Evolutionary conservation across 768 basidiomycete species (phyloP), one percentile per base, ranked within the genome.

Genomic region (Leucosporidium scottii): DNA sequence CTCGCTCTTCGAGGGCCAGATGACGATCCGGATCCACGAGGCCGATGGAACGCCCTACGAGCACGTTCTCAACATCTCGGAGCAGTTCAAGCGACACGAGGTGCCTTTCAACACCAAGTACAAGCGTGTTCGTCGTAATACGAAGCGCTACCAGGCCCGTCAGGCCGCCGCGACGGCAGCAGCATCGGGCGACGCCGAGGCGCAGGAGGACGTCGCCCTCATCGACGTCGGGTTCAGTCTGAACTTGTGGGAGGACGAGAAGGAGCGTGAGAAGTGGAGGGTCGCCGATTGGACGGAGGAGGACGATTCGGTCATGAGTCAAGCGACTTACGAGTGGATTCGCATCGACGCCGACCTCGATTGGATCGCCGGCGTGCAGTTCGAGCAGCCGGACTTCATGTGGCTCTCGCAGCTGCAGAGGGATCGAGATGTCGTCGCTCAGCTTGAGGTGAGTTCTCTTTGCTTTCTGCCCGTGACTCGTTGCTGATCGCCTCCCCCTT

Each of bases 1-100:
- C 1, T 81, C 84, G 10, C 86, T 90, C 74, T 99, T 99, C 73
- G 93, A 97, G 86, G 96, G 96, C 23, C 91, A 93, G 82, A 91
- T 99, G 88, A 98, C 96, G 31, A 88, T 99, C 66, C 90, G 96
- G 36, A 96, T 98, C 61, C 94, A 98, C 75, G 96, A 99, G 81
- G 96, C 94, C 1, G 96, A 99, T 77, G 96, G 94, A 4, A 98
- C 96, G 48, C 94, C 96, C 1, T 98, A 97, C 76, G 96, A 99
- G 77, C 96, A 99, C 76, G 91, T 99, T 28, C 82, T 99, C 51
- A 92, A 96, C 76, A 91, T 98, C 67, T 86, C 87, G 50, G 85
- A 84, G 30, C 79, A 85, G 1, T 91, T 88, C 81, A 97, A 97
- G 77, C 88, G 88, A n/a, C 96, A 90, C 76, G 93, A 97, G 76